phyloP scores from a whole-genome alignment of 164 flowering plant genomes.

The Taxillus chinensis region DNA sequence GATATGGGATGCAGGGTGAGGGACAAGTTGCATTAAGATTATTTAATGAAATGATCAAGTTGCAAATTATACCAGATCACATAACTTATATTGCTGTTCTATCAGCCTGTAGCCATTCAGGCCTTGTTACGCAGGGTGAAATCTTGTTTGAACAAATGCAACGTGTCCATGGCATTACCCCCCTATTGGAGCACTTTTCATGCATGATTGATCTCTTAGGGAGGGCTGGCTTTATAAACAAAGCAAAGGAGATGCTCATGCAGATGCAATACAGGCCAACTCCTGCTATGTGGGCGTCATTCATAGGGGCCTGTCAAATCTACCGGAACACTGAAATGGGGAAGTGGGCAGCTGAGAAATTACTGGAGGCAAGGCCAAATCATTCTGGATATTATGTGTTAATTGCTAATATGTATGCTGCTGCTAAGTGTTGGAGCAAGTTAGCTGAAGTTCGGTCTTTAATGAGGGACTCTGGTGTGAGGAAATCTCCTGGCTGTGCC shows the following conservation, averaged over 20 bases:
- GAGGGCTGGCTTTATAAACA: constrained; percentile 42
- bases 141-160: constrained; percentile 35
- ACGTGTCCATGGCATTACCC: constrained; percentile 23
- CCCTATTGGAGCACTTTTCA: constrained; percentile 47
- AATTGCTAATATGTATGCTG: constrained; percentile 56
- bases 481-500: constrained; percentile 44
- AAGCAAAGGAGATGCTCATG: constrained; percentile 31
- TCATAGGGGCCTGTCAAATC: constrained; percentile 40
- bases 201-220: constrained; percentile 66
- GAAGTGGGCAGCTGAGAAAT: constrained; percentile 50
- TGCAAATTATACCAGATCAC: constrained; percentile 40
- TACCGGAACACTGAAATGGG: constrained; percentile 41
- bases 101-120: constrained; percentile 64
- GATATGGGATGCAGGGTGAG: constrained; percentile 54
- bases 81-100: constrained; percentile 56
- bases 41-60: constrained; percentile 41
- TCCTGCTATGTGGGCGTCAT: constrained; percentile 54
- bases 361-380: constrained; percentile 37
- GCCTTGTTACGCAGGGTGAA: constrained; percentile 36
- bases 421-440: constrained; percentile 39
- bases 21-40: constrained; percentile 31
- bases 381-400: constrained; percentile 46
- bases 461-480: constrained; percentile 49
- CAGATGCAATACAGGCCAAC: constrained; percentile 43
- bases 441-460: constrained; percentile 38